Evolutionary conservation across 2,329 filamentous ascomycete species (phyloP), one percentile per base, ranked within the genome.

Genomic region (Lojkania enalia): DNA sequence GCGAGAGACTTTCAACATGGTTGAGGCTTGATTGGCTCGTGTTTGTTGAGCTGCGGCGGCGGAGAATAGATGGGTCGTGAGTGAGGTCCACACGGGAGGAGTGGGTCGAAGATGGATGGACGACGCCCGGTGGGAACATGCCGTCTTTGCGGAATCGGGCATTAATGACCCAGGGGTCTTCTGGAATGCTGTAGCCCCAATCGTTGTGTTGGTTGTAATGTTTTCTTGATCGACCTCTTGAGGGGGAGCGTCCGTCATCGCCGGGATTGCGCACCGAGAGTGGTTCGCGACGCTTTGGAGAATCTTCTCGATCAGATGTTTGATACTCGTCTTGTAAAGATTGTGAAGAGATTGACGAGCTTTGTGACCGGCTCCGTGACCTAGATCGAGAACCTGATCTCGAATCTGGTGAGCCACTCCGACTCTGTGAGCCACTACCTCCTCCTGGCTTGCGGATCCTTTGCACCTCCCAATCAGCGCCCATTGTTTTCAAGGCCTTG

Each of bases 101-200:
- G 54, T 78, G 73, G 13, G 76, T 75, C 5, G 76, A 79, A 14
- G 73, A 72, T 1, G 76, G 74, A 44, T 77, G 76, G 15, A 69
- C 59, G 13, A 74, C 70, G 40, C 74, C 74, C 1, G 81, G 75
- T 14, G 76, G 75, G 46, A 76, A 82, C 80, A 83, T 83, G 77
- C 90, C 87, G 54, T 89, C 82, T 56, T 94, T 95, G 52, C 86
- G 80, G 79, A 95, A 94, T 37, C 92, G 87, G 19, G 94, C 90
- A 51, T 88, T 85, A 64, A 97, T 95, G 51, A 95, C 88, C 91
- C 91, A 97, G 9, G 91, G 89, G 61, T 97, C 92, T 46, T 89
- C 90, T 0, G 91, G 90, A n/a, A 97, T 80, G 54, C 83, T 85
- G 69, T 96, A 96, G 49, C 86, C 82, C 56, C 71, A 78, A 57